Evolutionary conservation across 2,329 filamentous ascomycete species (phyloP).

Genomic region (Paecilomyces variotii): DNA sequence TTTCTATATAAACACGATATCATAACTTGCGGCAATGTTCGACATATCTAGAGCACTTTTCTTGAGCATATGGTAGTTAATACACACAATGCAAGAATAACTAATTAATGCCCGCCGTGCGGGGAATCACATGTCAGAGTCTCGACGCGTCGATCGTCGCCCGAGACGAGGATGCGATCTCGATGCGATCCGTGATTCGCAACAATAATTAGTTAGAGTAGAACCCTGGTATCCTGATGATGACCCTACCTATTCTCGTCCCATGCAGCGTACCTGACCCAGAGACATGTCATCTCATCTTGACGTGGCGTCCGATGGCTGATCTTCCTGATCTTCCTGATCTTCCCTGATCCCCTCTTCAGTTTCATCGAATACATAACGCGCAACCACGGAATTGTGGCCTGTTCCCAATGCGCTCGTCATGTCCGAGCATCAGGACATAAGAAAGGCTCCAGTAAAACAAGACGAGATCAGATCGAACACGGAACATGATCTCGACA

Average conservation of each 20-base stretch:
- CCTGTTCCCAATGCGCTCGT: neutral
- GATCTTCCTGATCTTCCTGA: neutral
- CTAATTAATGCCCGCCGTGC: neutral
- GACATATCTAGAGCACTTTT: too few relatives aligned
- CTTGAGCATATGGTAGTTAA: too few relatives aligned
- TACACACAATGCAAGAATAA: too few relatives aligned
- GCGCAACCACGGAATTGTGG: neutral
- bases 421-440: neutral
- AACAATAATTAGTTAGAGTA: neutral
- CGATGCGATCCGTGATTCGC: neutral
- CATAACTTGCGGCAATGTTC: too few relatives aligned
- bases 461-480: neutral
- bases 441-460: neutral
- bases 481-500: slow-evolving; percentile 2
- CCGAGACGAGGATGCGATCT: neutral
- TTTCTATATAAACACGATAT: neutral
- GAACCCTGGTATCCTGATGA: neutral
- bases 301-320: neutral
- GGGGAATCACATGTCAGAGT: neutral
- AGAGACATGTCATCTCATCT: neutral
- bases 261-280: neutral
- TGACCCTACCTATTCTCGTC: neutral
- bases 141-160: neutral
- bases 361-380: too few relatives aligned
- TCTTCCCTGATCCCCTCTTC: neutral